Conservation (phyloP, 805 yeast species). For the Suhomyces sp. region DNA sequence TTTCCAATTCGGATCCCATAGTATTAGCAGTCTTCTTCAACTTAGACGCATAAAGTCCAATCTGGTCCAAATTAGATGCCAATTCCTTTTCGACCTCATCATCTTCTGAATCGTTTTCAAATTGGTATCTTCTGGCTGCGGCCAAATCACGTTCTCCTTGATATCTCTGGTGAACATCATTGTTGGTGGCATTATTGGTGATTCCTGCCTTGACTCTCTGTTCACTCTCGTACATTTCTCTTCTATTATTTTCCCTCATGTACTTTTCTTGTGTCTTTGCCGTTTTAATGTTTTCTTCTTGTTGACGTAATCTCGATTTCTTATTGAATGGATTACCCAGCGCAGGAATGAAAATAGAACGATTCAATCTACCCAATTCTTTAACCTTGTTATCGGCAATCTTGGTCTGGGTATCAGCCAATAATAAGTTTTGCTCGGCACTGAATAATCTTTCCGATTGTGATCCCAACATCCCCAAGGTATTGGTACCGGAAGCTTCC, state of each 20-base stretch:
- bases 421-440: conserved; percentile 72
- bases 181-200: conserved; percentile 37
- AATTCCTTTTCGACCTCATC: conserved; percentile 89
- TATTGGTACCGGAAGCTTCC: conserved; percentile 54
- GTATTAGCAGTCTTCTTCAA: conserved; percentile 71
- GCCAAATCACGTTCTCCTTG: conserved; percentile 52
- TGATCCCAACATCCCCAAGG: conserved; percentile 90
- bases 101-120: conserved; percentile 90
- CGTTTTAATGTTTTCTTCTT: conserved; percentile 66
- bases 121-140: conserved; percentile 70
- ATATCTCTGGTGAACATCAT: conserved; percentile 45
- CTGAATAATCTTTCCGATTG: conserved; percentile 84
- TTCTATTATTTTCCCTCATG: conserved; percentile 59
- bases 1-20: conserved; percentile 72
- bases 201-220: conserved; percentile 67
- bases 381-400: conserved; percentile 81
- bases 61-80: conserved; percentile 78
- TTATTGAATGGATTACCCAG: conserved; percentile 84
- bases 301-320: conserved; percentile 67
- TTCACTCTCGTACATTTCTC: conserved; percentile 60
- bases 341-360: conserved; percentile 80
- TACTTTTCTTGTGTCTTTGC: conserved; percentile 63
- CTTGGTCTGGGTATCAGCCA: conserved; percentile 78
- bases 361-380: conserved; percentile 74
- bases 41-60: conserved; percentile 64